Evolutionary conservation across 1,284 basidiomycete genomes (phyloP).

Genomic region (Ceratobasidium papillatum): DNA sequence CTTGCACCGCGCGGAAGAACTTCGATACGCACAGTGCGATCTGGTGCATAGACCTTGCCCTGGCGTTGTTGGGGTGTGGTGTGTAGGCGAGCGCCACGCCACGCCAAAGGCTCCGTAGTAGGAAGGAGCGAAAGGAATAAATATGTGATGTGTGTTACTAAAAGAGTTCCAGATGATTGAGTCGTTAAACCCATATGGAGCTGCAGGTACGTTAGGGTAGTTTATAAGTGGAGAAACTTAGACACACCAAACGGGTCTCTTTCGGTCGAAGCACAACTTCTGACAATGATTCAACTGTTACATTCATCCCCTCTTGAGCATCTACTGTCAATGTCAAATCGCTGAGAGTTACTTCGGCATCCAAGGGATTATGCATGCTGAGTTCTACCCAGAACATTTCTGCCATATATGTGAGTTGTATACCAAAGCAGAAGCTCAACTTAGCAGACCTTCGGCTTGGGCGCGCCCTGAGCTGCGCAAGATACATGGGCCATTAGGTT

Average conservation of each 20-base stretch:
- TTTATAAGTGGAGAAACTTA: conserved; percentile 17
- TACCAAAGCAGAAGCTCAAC: background rate
- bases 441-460: conserved; percentile 65
- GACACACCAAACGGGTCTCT: conserved; percentile 64
- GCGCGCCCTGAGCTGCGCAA: conserved; percentile 66
- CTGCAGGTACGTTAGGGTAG: conserved; percentile 52
- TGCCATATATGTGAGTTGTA: conserved; percentile 49
- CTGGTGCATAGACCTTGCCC: conserved; percentile 69
- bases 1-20: conserved; percentile 69
- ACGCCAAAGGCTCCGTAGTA: conserved; percentile 65
- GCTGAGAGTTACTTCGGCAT: conserved; percentile 70
- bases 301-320: conserved; percentile 51
- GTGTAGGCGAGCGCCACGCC: conserved; percentile 72
- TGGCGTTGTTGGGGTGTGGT: conserved; percentile 73
- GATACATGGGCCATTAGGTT: conserved; percentile 52
- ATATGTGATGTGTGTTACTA: conserved; percentile 65
- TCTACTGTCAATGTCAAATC: conserved; percentile 65
- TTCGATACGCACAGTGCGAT: conserved; percentile 63
- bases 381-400: conserved; percentile 81
- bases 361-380: conserved; percentile 70
- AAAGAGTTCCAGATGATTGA: conserved; percentile 60
- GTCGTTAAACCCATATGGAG: conserved; percentile 69
- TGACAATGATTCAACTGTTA: conserved; percentile 66
- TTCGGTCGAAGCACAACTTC: conserved; percentile 65
- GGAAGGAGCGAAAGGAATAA: conserved; percentile 74